These are phyloP conservation scores for Saccharum officinarum DNA, from an alignment of 176 grass and related monocot species.

Conservation along the genomic window DNA sequence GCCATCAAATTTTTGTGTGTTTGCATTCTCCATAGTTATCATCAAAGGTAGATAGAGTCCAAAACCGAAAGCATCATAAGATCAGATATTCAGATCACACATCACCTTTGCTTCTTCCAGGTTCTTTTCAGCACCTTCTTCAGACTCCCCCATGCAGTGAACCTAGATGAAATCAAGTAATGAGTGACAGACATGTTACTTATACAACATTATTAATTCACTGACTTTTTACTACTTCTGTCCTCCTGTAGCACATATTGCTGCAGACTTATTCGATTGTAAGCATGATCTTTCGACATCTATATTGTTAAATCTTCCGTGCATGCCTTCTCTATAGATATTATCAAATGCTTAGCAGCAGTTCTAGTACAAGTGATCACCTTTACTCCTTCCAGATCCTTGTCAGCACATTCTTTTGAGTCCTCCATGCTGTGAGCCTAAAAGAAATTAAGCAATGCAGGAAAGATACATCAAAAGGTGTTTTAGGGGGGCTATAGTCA, in stretches of 20 bases:
- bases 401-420: neutral
- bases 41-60: conserved; percentile 1
- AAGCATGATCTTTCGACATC: neutral
- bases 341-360: neutral
- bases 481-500: neutral
- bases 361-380: neutral
- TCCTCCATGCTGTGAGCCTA: conserved; percentile 7
- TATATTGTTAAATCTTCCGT: neutral
- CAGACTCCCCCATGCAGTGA: neutral
- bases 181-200: neutral
- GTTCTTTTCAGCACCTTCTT: conserved; percentile 8
- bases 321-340: neutral
- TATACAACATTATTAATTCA: neutral
- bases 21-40: neutral
- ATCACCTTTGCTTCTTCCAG: conserved; percentile 26
- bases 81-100: neutral
- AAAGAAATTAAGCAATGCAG: neutral
- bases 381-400: conserved; percentile 28
- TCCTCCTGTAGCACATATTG: neutral
- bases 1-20: neutral
- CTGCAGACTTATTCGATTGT: neutral
- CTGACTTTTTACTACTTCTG: neutral
- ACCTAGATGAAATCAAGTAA: conserved; percentile 22
- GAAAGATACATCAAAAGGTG: neutral
- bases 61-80: neutral